Evolutionary conservation across 2,329 filamentous ascomycete species (phyloP), one percentile per base, ranked within the genome.

Genomic region (Chaetothyriales sp.): DNA sequence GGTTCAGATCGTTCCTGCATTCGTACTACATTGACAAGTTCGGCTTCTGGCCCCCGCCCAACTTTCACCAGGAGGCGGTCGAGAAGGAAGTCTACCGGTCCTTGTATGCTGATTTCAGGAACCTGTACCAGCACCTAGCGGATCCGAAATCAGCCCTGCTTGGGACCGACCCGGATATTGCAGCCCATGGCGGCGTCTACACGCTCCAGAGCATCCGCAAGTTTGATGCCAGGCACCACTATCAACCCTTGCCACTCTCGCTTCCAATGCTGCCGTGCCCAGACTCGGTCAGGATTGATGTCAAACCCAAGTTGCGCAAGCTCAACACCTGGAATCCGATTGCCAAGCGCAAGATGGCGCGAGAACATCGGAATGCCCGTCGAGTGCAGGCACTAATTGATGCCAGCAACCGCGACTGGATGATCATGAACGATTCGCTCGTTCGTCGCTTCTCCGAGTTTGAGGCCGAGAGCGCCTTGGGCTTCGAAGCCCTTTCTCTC

Each of bases 361-460:
- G 44, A 32, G 56, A 58, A 32, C 44, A 44, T n/a, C 56, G 52
- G 18, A 56, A 56, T 43, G 36, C 47, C 9, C 49, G 52, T 28
- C 48, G 53, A 44, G 55, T 53, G 44, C 49, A 56, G 42, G 54
- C 58, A 10, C 46, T 60, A 45, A 56, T 57, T 39, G 48, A 52
- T 20, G 56, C 58, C 18, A 55, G 55, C 12, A 58, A 60, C 26
- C 54, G 57, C 28, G 57, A 60, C 36, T 18, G 55, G 39, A 53
- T 54, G 0, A 50, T 73, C 0, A 62, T 65, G 28, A 63, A 63
- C 2, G 70, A 68, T 22, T 65, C 66, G 5, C 73, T 90, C 2
- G 81, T 92, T 1, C 69, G 73, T 49, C 78, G 80, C 1, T 92
- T 88, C 60, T 73, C 78, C 2, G 72, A 70, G 2, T 90, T 89